A percentile compares a stretch with the other conserved stretches of the same genome.
Conservation (phyloP, 192 early-diverging fungal genomes). For the Backusella tarrabulga region DNA sequence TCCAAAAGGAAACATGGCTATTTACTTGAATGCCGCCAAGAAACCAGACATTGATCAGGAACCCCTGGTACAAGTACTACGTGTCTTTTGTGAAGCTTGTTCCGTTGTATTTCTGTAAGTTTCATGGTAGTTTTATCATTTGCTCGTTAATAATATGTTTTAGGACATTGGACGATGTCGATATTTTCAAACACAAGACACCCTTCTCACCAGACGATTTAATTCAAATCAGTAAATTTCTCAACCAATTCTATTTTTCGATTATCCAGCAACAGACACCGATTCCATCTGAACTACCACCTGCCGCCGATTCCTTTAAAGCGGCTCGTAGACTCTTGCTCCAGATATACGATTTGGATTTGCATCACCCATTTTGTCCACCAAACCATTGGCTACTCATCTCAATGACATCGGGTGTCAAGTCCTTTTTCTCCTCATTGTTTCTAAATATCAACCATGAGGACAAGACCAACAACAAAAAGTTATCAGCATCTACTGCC, state of each 20-base stretch:
- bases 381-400: conserved; percentile 61
- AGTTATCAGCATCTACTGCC: conserved; percentile 27
- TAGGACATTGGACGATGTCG: conserved; percentile 27
- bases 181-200: conserved; percentile 19
- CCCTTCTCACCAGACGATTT: conserved; percentile 15
- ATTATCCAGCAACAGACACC: conserved; percentile 42
- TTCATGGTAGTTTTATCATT: background rate
- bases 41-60: conserved; percentile 47
- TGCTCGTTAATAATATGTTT: background rate
- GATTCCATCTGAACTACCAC: conserved; percentile 12
- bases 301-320: conserved; percentile 37
- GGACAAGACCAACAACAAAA: background rate
- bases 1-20: conserved; percentile 51
- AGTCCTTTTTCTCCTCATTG: conserved; percentile 24
- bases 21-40: conserved; percentile 56
- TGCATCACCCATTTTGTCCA: conserved; percentile 57
- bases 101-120: conserved; percentile 59
- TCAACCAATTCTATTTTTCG: conserved; percentile 66
- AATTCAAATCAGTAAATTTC: conserved; percentile 48
- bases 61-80: conserved; percentile 53
- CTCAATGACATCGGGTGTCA: conserved; percentile 25
- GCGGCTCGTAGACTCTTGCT: conserved; percentile 56
- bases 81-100: conserved; percentile 62
- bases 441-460: conserved; percentile 7
- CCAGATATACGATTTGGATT: conserved; percentile 66